These are phyloP conservation scores for Drosera capensis DNA, from an alignment of 148 eudicot species.

Conservation along the genomic window DNA sequence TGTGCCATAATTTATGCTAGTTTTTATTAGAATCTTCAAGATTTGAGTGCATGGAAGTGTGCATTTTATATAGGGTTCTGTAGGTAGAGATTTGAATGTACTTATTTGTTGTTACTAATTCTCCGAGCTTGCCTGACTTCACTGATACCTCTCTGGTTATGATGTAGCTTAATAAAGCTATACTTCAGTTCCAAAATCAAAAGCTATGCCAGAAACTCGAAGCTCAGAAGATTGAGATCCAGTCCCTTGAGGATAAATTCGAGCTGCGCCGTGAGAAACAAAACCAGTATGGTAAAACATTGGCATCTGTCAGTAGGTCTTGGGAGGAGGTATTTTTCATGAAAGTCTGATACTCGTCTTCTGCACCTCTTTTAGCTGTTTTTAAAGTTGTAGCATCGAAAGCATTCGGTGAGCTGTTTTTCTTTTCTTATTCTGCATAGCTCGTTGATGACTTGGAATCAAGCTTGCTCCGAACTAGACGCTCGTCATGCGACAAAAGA, in stretches of 20 bases:
- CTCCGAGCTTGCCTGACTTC: not conserved
- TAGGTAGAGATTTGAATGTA: not conserved
- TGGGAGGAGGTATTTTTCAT: constrained; percentile 53
- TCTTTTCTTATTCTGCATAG: constrained; percentile 25
- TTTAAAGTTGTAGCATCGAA: no score
- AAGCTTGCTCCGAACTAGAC: constrained; percentile 25
- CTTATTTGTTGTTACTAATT: constrained; percentile 1
- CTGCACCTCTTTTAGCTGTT: not conserved
- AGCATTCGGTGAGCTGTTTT: constrained; percentile 1
- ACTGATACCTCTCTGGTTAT: constrained; percentile 1
- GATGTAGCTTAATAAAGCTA: constrained; percentile 59
- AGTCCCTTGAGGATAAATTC: constrained; percentile 41
- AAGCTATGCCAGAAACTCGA: constrained; percentile 79
- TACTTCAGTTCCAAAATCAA: constrained; percentile 79
- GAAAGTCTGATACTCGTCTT: not conserved
- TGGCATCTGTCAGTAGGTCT: constrained; percentile 31
- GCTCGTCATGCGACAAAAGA: no score
- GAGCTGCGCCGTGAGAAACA: constrained; percentile 48
- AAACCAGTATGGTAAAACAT: constrained; percentile 26
- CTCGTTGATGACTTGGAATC: constrained; percentile 58
- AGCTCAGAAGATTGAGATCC: constrained; percentile 60
- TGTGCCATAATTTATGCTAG: no score
- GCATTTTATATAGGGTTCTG: no score
- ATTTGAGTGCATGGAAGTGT: no score
- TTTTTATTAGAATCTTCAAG: no score